These are phyloP conservation scores for Talaromyces islandicus DNA, from an alignment of 2,329 filamentous ascomycete species.

Conservation along the genomic window DNA sequence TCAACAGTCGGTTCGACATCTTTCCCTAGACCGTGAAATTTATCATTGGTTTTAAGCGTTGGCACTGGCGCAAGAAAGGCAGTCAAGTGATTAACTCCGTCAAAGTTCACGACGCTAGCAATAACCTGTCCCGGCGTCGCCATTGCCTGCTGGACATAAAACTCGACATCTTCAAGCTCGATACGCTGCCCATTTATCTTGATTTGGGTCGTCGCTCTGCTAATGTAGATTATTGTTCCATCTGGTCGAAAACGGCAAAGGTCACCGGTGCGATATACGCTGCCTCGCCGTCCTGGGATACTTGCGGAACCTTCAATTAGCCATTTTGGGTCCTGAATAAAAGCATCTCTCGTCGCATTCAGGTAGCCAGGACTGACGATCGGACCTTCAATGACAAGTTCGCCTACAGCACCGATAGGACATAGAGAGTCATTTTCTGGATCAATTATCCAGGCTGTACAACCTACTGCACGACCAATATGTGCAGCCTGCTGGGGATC, in stretches of 20 bases:
- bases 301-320: conserved; percentile 44
- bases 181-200: conserved; percentile 7
- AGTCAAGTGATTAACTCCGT: not conserved
- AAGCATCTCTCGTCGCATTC: conserved; percentile 48
- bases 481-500: not conserved
- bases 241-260: conserved; percentile 3
- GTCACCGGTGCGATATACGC: conserved; percentile 1
- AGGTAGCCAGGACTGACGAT: conserved; percentile 24
- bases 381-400: conserved; percentile 9
- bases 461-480: not conserved
- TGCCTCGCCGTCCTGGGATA: no score
- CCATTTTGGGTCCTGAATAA: conserved; percentile 54
- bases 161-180: conserved; percentile 4
- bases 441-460: conserved; percentile 1
- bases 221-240: conserved; percentile 1
- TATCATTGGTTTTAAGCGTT: no score
- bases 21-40: no score
- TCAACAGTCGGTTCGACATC: not conserved
- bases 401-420: conserved; percentile 2
- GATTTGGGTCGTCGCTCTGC: not conserved
- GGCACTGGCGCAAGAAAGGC: no score
- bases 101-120: no score
- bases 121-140: no score
- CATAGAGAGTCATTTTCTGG: not conserved
- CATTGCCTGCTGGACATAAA: not conserved